Conservation (phyloP, 805 yeast genomes). For the Metschnikowia chrysomelidarum region DNA sequence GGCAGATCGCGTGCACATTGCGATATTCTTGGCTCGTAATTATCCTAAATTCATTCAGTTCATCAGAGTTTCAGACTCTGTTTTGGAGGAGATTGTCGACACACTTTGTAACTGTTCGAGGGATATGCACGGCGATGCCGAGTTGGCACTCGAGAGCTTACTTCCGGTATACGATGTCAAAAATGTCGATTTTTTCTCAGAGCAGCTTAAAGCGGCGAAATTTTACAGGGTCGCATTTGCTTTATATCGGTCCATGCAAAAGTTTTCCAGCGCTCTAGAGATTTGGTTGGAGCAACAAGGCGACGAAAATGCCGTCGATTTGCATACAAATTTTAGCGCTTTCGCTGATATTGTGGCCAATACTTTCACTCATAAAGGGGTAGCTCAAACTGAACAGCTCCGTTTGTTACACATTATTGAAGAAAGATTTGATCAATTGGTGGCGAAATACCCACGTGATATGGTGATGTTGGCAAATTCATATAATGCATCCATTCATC, state of each 20-base stretch:
- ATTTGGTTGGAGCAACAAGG: slow-evolving; percentile 44
- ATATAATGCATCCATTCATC: slow-evolving; percentile 40
- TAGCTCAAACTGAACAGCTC: slow-evolving; percentile 22
- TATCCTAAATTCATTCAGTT: slow-evolving; percentile 85
- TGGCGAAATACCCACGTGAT: slow-evolving; percentile 28
- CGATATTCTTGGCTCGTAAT: slow-evolving; percentile 76
- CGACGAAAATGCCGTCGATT: slow-evolving; percentile 10
- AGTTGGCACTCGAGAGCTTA: slow-evolving; percentile 71
- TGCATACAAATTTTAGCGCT: slow-evolving; percentile 11
- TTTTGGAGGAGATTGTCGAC: slow-evolving; percentile 46
- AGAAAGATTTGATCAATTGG: slow-evolving; percentile 24
- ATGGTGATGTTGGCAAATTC: slow-evolving; percentile 37
- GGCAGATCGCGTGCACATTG: slow-evolving; percentile 36
- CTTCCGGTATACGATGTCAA: slow-evolving; percentile 65
- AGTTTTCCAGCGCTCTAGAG: slow-evolving; percentile 51
- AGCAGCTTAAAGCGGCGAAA: slow-evolving; percentile 50
- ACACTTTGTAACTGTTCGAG: slow-evolving; percentile 45
- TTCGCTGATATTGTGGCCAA: slow-evolving; percentile 29
- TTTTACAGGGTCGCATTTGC: slow-evolving; percentile 59
- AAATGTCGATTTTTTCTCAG: slow-evolving; percentile 47
- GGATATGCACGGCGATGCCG: slow-evolving; percentile 54
- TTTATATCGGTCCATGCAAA: slow-evolving; percentile 53
- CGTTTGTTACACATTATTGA: slow-evolving; percentile 24
- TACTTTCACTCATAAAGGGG: slow-evolving; percentile 16
- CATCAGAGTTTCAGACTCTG: slow-evolving; percentile 63